phyloP scores from a whole-genome alignment of 805 yeast species.

The Scheffersomyces coipomensis region DNA sequence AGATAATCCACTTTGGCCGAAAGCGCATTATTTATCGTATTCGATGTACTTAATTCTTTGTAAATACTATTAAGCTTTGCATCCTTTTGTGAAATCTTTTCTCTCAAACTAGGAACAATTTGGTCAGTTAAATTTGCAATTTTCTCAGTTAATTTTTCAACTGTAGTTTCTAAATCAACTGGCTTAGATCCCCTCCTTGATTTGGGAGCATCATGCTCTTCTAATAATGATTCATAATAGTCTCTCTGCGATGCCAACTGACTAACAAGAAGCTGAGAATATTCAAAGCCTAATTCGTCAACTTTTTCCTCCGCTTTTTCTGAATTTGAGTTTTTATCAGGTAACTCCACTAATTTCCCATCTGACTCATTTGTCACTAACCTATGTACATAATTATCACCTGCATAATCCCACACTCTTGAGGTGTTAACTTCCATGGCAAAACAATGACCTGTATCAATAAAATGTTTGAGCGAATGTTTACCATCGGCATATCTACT shows the following conservation, averaged over 20 bases:
- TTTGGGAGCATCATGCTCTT: constrained; percentile 17
- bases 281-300: constrained; percentile 70
- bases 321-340: constrained; percentile 25
- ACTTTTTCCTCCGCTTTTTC: constrained; percentile 28
- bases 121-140: constrained; percentile 22
- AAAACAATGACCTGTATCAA: constrained; percentile 78
- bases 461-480: constrained; percentile 83
- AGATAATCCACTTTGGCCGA: constrained; percentile 36
- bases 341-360: constrained; percentile 83
- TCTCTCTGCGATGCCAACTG: constrained; percentile 86
- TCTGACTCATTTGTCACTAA: constrained; percentile 81
- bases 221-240: constrained; percentile 58
- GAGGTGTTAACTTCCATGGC: constrained; percentile 85
- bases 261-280: constrained; percentile 72
- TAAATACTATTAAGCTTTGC: constrained; percentile 25
- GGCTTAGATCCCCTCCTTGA: constrained; percentile 18
- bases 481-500: constrained; percentile 77
- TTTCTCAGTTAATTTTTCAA: constrained; percentile 25
- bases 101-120: constrained; percentile 31
- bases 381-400: constrained; percentile 87
- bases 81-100: constrained; percentile 28
- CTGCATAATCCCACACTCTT: constrained; percentile 93
- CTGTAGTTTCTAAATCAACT: constrained; percentile 24
- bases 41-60: constrained; percentile 30
- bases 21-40: constrained; percentile 37